Evolutionary conservation across 2,329 filamentous ascomycete genomes (phyloP), one percentile per base, ranked within the genome.

Genomic region (Aspergillus costaricaensis): DNA sequence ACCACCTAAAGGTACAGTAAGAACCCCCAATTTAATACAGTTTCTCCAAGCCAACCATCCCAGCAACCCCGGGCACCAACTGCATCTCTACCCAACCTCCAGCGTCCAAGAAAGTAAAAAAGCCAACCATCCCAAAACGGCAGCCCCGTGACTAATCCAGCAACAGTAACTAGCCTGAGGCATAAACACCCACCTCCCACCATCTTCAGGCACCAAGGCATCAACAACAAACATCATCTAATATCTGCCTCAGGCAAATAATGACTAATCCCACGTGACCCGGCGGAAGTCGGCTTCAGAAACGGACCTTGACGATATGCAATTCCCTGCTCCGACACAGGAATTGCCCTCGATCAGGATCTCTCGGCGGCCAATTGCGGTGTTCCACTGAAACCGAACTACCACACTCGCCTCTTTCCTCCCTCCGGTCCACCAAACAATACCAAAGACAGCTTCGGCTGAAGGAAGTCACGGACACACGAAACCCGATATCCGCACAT

Each of bases 271-370:
- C 0, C 65, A 67, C 65, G 64, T 67, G 65, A 67, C 51, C 65
- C 64, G 65, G 65, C 62, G 65, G 65, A 67, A 67, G 58, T 67
- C 65, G 65, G 65, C 65, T 61, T 62, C 55, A 51, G 52, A 65
- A 64, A 59, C 47, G 32, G 32, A 36, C 32, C 32, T 36, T 36
- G 49, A 47, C 39, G 49, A 65, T 63, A 60, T 59, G 60, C 59
- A 63, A 65, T 61, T 51, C 57, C 60, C 58, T 64, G 57, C 51
- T 55, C 51, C 63, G 55, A 64, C 62, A 51, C 43, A 62, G 47
- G 64, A 62, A 59, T 57, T 62, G 57, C 57, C 62, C 62, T 44
- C 58, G 56, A 59, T 43, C 59, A 44, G 52, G 32, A 48, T 41
- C 54, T 41, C 58, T 39, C 53, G 39, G 38, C 48, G 36, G 49